Evolutionary conservation across 495 filamentous ascomycete species (phyloP).

Genomic region (Penicillium psychrofluorescens): DNA sequence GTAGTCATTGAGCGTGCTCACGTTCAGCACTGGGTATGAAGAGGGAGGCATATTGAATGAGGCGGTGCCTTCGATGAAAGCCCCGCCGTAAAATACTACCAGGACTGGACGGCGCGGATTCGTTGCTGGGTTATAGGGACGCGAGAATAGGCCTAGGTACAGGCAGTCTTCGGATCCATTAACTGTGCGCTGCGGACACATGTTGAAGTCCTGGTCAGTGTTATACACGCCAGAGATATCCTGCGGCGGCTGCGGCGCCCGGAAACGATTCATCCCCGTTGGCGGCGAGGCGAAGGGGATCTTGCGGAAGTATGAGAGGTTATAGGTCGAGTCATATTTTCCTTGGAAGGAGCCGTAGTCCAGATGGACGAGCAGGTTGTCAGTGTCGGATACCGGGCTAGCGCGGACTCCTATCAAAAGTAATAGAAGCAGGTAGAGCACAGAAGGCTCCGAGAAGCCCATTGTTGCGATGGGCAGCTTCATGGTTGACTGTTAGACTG

Average conservation of each 20-base stretch:
- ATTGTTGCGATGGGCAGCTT: no score
- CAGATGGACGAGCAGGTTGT: slow-evolving; percentile 26
- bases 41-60: slow-evolving; percentile 47
- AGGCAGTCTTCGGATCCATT: slow-evolving; percentile 60
- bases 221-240: slow-evolving; percentile 44
- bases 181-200: slow-evolving; percentile 49
- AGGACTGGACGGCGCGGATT: slow-evolving; percentile 45
- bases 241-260: slow-evolving; percentile 45
- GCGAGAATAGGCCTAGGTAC: slow-evolving; percentile 51
- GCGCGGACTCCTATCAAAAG: neutral
- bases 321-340: slow-evolving; percentile 42
- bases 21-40: slow-evolving; percentile 50
- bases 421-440: no score
- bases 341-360: slow-evolving; percentile 55
- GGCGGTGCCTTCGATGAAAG: slow-evolving; percentile 51
- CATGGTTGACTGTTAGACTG: no score
- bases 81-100: slow-evolving; percentile 55
- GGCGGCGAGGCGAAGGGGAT: slow-evolving; percentile 56
- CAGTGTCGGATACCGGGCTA: slow-evolving; percentile 8
- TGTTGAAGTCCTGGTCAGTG: slow-evolving; percentile 48
- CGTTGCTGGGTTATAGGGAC: slow-evolving; percentile 38
- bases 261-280: slow-evolving; percentile 47
- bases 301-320: slow-evolving; percentile 47
- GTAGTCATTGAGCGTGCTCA: slow-evolving; percentile 37
- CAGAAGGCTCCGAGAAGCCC: no score